Base-by-base conservation (phyloP, 1,284 basidiomycete species). In the Naganishia cerealis region DNA sequence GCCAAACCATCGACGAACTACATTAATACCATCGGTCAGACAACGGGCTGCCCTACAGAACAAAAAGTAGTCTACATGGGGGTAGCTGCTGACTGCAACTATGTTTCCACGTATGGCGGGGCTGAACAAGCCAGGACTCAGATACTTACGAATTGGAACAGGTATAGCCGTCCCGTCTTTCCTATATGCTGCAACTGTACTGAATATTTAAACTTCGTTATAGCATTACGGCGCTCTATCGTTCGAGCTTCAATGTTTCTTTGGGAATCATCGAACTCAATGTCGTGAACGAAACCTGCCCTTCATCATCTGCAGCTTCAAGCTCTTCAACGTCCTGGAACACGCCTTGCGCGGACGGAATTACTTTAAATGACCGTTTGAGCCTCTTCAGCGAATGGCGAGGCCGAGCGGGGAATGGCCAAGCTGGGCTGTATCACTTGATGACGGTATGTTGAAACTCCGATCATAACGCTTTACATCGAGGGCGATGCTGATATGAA, bases 61-160 rank as follows among this genome's bases (percentile, higher is more conserved):
- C 88, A 89, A 75, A 86, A 87, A 80, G 85, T 93, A 67, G 87
- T 92, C 71, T 84, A 88, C 79, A 77, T 81, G 72, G 92, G 92
- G 26, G 89, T 94, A 53, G 92, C 92, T 0, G 88, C 92, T 2
- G 92, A 96, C 78, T 95, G 92, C 79, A 87, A 85, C 71, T 94
- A 94, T 73, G 85, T 87, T 2, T 73, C 80, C 21, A 82, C 83
- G 55, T 89, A 90, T 73, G 86, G 86, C 38, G 84, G 84, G 1
- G 79, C 83, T 71, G 82, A 85, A 42, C 87, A 86, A 69, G 90
- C 91, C 0, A 87, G 89, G 15, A 83, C 81, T 40, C 87, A 89
- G 74, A 91, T 94, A 65, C 80, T 94, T 67, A 90, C 83, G 70
- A 86, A 88, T 74, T 90, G 87, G 86, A 80, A 80, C 66, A 73